Evolutionary conservation across 768 basidiomycete genomes (phyloP).

Genomic region (Leccinum olivaceopallidum): DNA sequence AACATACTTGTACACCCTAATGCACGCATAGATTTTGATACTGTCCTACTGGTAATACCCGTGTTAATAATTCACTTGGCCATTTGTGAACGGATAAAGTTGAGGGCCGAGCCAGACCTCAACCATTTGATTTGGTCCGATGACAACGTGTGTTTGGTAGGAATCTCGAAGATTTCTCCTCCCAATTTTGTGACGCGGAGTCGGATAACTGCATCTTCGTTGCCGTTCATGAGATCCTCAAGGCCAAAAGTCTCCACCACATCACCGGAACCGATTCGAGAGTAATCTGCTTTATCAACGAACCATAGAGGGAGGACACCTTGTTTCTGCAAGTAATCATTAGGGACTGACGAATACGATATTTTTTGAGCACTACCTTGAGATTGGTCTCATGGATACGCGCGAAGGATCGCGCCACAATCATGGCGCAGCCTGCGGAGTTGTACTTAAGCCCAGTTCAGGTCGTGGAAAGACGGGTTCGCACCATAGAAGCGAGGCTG

Average conservation of each 20-base stretch:
- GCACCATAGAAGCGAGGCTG: conserved; percentile 93
- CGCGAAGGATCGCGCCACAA: conserved; percentile 92
- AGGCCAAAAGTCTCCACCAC: conserved; percentile 83
- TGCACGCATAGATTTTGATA: neutral
- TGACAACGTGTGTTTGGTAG: conserved; percentile 87
- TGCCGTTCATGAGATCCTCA: conserved; percentile 54
- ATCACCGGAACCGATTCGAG: conserved; percentile 81
- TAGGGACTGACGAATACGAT: neutral
- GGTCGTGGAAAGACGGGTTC: conserved; percentile 6
- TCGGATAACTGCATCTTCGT: conserved; percentile 42
- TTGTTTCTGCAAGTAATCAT: conserved; percentile 72
- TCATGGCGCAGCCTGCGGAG: conserved; percentile 72
- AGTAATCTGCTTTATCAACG: conserved; percentile 81
- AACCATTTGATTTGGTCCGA: conserved; percentile 91
- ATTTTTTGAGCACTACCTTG: conserved; percentile 53
- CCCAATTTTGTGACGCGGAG: conserved; percentile 66
- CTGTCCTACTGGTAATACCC: neutral
- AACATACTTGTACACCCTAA: neutral
- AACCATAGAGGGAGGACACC: conserved; percentile 97
- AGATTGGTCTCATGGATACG: conserved; percentile 98
- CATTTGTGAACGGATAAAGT: conserved; percentile 74
- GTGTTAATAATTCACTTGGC: conserved; percentile 10
- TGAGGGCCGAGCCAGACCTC: conserved; percentile 84
- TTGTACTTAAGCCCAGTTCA: neutral
- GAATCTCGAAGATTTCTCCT: conserved; percentile 66